phyloP scores from a whole-genome alignment of 192 early-diverging fungal genomes.

The Allomyces macrogynus region DNA sequence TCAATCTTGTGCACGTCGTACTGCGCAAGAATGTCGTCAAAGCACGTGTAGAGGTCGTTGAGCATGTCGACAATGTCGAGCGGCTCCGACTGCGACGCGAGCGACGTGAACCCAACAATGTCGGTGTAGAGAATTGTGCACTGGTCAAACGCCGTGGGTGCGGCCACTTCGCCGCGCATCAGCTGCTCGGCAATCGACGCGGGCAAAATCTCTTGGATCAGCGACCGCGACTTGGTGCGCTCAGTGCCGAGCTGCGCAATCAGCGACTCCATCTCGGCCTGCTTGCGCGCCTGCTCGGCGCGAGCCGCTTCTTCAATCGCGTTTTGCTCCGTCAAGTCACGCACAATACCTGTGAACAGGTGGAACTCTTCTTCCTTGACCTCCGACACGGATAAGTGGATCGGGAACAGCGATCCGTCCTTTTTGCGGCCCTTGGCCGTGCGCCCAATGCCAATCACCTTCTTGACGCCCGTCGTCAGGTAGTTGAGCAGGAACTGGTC shows the following conservation, averaged over 20 bases:
- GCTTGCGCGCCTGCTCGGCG: background rate
- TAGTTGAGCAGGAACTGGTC: slow-evolving; percentile 2
- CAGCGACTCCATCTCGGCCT: background rate
- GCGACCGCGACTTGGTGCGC: background rate
- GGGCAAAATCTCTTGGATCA: background rate
- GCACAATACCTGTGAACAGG: slow-evolving; percentile 5
- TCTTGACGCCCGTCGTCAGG: slow-evolving; percentile 4
- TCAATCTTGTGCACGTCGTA: background rate
- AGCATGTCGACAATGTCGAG: background rate
- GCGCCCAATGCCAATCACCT: slow-evolving; percentile 5
- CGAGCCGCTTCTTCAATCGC: background rate
- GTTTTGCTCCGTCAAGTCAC: slow-evolving; percentile 3
- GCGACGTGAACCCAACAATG: background rate
- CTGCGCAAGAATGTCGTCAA: background rate
- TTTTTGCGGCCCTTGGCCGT: background rate
- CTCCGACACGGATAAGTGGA: slow-evolving; percentile 2
- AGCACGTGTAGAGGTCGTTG: background rate
- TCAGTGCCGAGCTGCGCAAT: background rate
- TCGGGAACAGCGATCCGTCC: slow-evolving; percentile 3
- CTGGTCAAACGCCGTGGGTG: background rate
- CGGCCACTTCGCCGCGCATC: background rate
- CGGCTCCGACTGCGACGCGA: background rate
- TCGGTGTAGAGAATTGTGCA: background rate
- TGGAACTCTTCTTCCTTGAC: slow-evolving; percentile 3
- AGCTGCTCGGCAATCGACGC: background rate